Percentiles rank a stretch among this genome's conserved stretches.
These are phyloP conservation scores for Glaciozyma antarctica DNA, from an alignment of 768 basidiomycete species.

Conservation along the genomic window DNA sequence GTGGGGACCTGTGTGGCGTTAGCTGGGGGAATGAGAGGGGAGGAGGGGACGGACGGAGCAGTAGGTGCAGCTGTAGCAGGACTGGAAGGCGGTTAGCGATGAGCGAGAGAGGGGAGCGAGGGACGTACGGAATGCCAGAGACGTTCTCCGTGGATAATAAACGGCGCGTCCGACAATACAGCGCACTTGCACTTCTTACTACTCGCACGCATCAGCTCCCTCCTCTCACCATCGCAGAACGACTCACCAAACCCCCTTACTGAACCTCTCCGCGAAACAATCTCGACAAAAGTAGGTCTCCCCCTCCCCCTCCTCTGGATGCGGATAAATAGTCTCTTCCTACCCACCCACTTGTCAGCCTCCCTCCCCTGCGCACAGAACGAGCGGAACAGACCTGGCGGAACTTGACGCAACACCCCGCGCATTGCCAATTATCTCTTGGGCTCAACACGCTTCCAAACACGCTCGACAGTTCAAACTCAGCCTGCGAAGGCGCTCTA, in stretches of 20 bases:
- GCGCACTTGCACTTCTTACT: constrained; percentile 26
- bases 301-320: constrained; percentile 13
- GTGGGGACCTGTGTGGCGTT: background rate
- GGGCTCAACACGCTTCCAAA: constrained; percentile 22
- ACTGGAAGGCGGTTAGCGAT: background rate
- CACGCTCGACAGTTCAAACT: background rate
- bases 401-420: constrained; percentile 7
- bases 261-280: constrained; percentile 24
- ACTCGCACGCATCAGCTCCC: background rate
- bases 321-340: constrained; percentile 28
- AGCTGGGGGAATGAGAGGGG: background rate
- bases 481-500: background rate
- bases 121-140: constrained; percentile 18
- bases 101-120: too few species aligned
- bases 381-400: constrained; percentile 8
- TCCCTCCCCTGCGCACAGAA: background rate
- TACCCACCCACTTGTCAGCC: background rate
- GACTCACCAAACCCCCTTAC: constrained; percentile 18
- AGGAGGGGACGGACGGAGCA: background rate
- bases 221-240: too few species aligned
- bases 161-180: constrained; percentile 15
- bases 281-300: constrained; percentile 21
- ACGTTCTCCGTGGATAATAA: constrained; percentile 13
- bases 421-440: constrained; percentile 18
- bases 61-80: constrained; percentile 22